These are phyloP conservation scores for Fusarium subtropicale DNA, from an alignment of 2,329 filamentous ascomycete species.

Conservation along the genomic window DNA sequence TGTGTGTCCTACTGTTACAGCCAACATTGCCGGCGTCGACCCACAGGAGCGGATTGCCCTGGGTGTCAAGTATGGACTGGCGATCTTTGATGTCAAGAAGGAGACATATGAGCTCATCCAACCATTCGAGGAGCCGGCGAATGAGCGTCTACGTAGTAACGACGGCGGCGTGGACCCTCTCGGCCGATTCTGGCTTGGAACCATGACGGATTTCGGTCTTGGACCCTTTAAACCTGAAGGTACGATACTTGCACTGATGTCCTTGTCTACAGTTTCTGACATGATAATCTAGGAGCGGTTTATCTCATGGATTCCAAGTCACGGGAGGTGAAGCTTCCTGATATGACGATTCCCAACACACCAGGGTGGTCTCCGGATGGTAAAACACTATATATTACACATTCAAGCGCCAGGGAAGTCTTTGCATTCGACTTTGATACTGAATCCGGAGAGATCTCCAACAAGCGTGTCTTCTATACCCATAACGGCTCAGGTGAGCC, in stretches of 20 bases:
- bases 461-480: slow-evolving; percentile 78
- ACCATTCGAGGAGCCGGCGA: slow-evolving; percentile 58
- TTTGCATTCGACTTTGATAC: slow-evolving; percentile 79
- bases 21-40: slow-evolving; percentile 77
- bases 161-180: slow-evolving; percentile 84
- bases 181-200: slow-evolving; percentile 86
- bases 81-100: slow-evolving; percentile 75
- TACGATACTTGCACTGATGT: slow-evolving; percentile 43
- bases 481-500: slow-evolving; percentile 75
- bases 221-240: slow-evolving; percentile 71
- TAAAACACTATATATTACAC: slow-evolving; percentile 83
- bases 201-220: slow-evolving; percentile 80
- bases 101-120: slow-evolving; percentile 66
- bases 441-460: slow-evolving; percentile 71
- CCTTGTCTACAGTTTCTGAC: slow-evolving; percentile 11
- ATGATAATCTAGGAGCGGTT: slow-evolving; percentile 68
- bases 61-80: slow-evolving; percentile 84
- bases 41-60: slow-evolving; percentile 75
- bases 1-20: slow-evolving; percentile 73
- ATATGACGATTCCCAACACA: slow-evolving; percentile 84
- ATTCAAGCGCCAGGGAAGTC: slow-evolving; percentile 78
- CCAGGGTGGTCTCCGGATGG: slow-evolving; percentile 81
- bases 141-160: slow-evolving; percentile 74
- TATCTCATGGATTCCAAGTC: slow-evolving; percentile 75
- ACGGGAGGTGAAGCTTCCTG: slow-evolving; percentile 69